Percentiles rank a stretch among this genome's conserved stretches.
These are phyloP conservation scores for Xerocomellus chrysenteron DNA, from an alignment of 768 basidiomycete genomes.

Conservation along the genomic window DNA sequence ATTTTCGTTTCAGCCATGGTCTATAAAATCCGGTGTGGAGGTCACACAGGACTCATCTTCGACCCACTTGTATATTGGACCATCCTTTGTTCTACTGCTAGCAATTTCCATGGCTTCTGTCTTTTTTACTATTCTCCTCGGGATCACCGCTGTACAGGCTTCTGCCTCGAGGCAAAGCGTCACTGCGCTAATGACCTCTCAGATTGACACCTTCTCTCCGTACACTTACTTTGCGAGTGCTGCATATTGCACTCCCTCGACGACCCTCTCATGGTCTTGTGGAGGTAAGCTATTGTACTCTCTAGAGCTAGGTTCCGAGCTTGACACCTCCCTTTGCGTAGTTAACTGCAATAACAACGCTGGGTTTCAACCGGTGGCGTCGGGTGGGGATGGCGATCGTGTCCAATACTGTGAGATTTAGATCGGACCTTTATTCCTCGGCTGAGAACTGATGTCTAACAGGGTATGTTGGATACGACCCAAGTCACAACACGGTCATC, in stretches of 20 bases:
- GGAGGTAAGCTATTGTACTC: constrained; percentile 38
- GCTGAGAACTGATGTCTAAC: background rate
- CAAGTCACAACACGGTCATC: constrained; percentile 32
- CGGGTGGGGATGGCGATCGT: constrained; percentile 42
- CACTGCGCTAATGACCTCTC: constrained; percentile 35
- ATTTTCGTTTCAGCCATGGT: background rate
- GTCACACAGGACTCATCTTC: background rate
- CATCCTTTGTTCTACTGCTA: background rate
- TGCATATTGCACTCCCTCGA: constrained; percentile 43
- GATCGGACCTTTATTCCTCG: no score
- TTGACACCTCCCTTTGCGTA: constrained; percentile 9
- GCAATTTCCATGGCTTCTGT: constrained; percentile 28
- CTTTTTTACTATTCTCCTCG: constrained; percentile 7
- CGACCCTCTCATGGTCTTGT: constrained; percentile 48
- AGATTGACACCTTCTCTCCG: constrained; percentile 43
- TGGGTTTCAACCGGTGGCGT: constrained; percentile 42
- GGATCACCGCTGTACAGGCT: constrained; percentile 2
- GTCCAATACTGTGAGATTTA: constrained; percentile 43
- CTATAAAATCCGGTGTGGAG: background rate
- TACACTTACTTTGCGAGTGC: constrained; percentile 51
- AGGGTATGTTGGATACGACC: constrained; percentile 42
- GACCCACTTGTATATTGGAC: background rate
- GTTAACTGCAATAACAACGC: constrained; percentile 43
- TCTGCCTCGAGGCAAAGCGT: constrained; percentile 35
- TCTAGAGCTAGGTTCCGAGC: background rate